phyloP scores from a whole-genome alignment of 192 early-diverging fungal species.

The Coemansia sp. region DNA sequence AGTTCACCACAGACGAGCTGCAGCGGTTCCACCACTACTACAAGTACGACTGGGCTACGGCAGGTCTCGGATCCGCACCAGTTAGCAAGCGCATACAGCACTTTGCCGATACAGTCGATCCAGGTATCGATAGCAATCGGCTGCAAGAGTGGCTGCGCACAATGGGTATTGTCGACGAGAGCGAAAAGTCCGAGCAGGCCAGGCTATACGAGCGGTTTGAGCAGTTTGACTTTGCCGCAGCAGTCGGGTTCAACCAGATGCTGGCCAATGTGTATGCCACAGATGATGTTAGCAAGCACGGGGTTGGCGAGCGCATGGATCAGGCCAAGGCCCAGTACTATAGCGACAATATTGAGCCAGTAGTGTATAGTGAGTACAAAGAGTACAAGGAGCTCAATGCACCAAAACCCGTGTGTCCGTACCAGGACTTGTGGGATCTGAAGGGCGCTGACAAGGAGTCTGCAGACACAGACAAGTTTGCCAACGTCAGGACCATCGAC shows the following conservation, averaged over 20 bases:
- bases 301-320: conserved; percentile 36
- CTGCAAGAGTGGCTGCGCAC: conserved; percentile 43
- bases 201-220: conserved; percentile 38
- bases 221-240: conserved; percentile 32
- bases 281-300: conserved; percentile 18
- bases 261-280: conserved; percentile 24
- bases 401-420: conserved; percentile 42
- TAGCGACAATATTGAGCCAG: conserved; percentile 15
- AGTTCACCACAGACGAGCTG: conserved; percentile 44
- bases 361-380: conserved; percentile 27
- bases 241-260: conserved; percentile 37
- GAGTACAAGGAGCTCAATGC: conserved; percentile 15
- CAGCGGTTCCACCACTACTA: conserved; percentile 47
- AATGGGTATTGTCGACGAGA: conserved; percentile 25
- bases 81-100: conserved; percentile 30
- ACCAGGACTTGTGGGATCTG: conserved; percentile 49
- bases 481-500: conserved; percentile 27
- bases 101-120: conserved; percentile 16
- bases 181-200: conserved; percentile 3
- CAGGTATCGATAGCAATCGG: conserved; percentile 5
- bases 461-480: conserved; percentile 14
- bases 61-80: not conserved
- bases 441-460: conserved; percentile 3
- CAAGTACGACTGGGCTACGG: conserved; percentile 24
- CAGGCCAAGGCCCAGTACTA: conserved; percentile 43